A percentile compares a stretch with the other conserved stretches of the same genome.
phyloP scores from a whole-genome alignment of 2,329 filamentous ascomycete species.

The Coleophoma cylindrospora region DNA sequence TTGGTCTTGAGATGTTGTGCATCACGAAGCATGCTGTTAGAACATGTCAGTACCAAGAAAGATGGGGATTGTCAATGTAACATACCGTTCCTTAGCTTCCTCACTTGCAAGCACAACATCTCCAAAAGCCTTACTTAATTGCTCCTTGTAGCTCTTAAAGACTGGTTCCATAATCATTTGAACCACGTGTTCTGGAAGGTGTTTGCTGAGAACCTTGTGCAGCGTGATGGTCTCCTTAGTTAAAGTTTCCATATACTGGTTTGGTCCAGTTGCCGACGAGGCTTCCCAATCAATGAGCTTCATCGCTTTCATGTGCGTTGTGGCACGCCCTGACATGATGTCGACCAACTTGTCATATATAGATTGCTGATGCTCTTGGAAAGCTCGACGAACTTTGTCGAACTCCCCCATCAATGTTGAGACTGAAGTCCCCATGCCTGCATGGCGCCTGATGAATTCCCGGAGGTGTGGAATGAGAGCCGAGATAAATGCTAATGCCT shows the following conservation, averaged over 20 bases:
- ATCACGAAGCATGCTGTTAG: conserved; percentile 54
- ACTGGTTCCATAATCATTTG: conserved; percentile 66
- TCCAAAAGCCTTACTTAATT: conserved; percentile 59
- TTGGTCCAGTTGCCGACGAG: conserved; percentile 33
- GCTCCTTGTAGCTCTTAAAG: conserved; percentile 60
- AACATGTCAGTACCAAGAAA: conserved; percentile 1
- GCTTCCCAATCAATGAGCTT: conserved; percentile 60
- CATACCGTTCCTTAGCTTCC: conserved; percentile 56
- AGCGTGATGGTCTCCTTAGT: conserved; percentile 67
- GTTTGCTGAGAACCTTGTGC: conserved; percentile 63
- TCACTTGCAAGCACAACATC: conserved; percentile 54
- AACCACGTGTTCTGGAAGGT: conserved; percentile 59
- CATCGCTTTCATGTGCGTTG: conserved; percentile 58
- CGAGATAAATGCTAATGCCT: conserved; percentile 83
- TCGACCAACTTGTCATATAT: conserved; percentile 72
- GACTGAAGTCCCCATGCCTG: conserved; percentile 41
- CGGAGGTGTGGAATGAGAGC: conserved; percentile 84
- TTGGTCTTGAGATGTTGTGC: conserved; percentile 56
- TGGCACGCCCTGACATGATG: conserved; percentile 62
- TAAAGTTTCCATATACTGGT: conserved; percentile 65
- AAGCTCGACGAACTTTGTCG: conserved; percentile 21
- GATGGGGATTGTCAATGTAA: conserved; percentile 7
- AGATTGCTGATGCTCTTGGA: conserved; percentile 64
- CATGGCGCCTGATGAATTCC: conserved; percentile 82
- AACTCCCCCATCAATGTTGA: conserved; percentile 46